Percentiles rank a stretch among this genome's conserved stretches.
These are phyloP conservation scores for Trichaptum fuscoviolaceum DNA, from an alignment of 768 basidiomycete genomes.

Conservation along the genomic window DNA sequence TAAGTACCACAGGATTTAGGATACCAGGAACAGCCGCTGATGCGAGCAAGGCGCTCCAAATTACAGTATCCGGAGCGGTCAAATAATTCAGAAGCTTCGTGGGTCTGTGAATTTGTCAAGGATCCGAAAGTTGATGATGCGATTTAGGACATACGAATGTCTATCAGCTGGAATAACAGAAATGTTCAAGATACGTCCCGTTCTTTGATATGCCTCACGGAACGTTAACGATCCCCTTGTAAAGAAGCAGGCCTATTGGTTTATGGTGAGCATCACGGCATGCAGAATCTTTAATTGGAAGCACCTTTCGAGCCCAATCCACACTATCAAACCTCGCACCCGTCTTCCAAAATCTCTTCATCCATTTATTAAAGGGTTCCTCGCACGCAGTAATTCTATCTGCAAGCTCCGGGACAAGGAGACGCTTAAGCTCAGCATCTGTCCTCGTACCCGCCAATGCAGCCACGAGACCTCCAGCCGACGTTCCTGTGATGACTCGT, in stretches of 20 bases:
- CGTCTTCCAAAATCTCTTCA: slow-evolving; percentile 69
- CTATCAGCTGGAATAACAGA: slow-evolving; percentile 88
- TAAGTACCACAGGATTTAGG: slow-evolving; percentile 88
- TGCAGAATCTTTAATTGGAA: not conserved
- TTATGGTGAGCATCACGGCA: not conserved
- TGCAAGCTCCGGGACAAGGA: slow-evolving; percentile 82
- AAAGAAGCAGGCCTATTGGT: slow-evolving; percentile 71
- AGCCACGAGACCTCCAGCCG: slow-evolving; percentile 82
- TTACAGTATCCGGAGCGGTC: slow-evolving; percentile 88
- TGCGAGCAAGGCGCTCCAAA: slow-evolving; percentile 77
- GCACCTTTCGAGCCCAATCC: slow-evolving; percentile 84
- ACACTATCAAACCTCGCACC: slow-evolving; percentile 95
- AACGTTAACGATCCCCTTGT: slow-evolving; percentile 94
- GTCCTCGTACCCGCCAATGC: slow-evolving; percentile 81
- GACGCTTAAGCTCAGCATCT: slow-evolving; percentile 72
- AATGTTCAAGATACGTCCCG: slow-evolving; percentile 90
- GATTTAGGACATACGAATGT: slow-evolving; percentile 57
- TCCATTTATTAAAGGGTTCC: slow-evolving; percentile 68
- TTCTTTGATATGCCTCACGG: slow-evolving; percentile 87
- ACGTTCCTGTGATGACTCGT: slow-evolving; percentile 90
- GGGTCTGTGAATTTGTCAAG: slow-evolving; percentile 47
- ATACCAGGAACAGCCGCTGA: slow-evolving; percentile 96
- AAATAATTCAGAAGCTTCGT: slow-evolving; percentile 95
- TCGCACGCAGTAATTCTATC: slow-evolving; percentile 78
- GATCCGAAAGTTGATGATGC: not conserved